Evolutionary conservation across 495 filamentous ascomycete genomes (phyloP).

Genomic region (Elaphomyces granulatus): DNA sequence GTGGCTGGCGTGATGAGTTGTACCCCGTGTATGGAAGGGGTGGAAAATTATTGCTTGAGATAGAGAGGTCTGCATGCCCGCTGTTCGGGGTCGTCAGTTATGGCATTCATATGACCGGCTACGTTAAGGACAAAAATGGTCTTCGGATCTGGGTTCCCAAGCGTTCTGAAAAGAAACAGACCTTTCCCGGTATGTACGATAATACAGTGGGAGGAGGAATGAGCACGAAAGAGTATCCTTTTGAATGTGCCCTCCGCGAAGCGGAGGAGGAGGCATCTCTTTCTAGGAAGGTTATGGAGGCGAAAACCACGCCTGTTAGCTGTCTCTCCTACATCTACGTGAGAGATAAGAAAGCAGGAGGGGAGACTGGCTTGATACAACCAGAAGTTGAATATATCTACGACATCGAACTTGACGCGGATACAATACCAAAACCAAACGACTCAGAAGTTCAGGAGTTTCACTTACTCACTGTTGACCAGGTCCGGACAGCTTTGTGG

Average conservation of each 20-base stretch:
- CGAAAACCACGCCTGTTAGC: slow-evolving; percentile 42
- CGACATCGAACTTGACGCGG: slow-evolving; percentile 63
- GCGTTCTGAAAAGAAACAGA: slow-evolving; percentile 60
- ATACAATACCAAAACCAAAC: slow-evolving; percentile 53
- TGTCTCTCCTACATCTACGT: slow-evolving; percentile 76
- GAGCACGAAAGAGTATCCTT: slow-evolving; percentile 56
- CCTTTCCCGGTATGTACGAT: slow-evolving; percentile 77
- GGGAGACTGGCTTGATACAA: slow-evolving; percentile 76
- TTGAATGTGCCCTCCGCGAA: slow-evolving; percentile 75
- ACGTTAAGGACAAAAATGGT: slow-evolving; percentile 41
- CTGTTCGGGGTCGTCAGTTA: slow-evolving; percentile 82
- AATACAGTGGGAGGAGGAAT: slow-evolving; percentile 92
- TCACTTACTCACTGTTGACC: slow-evolving; percentile 54
- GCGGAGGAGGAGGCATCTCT: slow-evolving; percentile 82
- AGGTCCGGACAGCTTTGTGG: slow-evolving; percentile 56
- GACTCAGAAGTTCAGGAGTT: slow-evolving; percentile 88
- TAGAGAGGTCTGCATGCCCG: slow-evolving; percentile 64
- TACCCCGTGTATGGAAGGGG: slow-evolving; percentile 67
- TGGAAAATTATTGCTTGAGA: slow-evolving; percentile 50
- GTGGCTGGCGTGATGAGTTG: slow-evolving; percentile 76
- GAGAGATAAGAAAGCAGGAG: slow-evolving; percentile 61
- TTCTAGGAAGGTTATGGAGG: slow-evolving; percentile 51
- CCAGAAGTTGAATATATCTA: slow-evolving; percentile 89
- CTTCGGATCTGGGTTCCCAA: slow-evolving; percentile 76
- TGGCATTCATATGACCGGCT: slow-evolving; percentile 81